phyloP scores from a whole-genome alignment of 768 basidiomycete species.

The Suillus decipiens region DNA sequence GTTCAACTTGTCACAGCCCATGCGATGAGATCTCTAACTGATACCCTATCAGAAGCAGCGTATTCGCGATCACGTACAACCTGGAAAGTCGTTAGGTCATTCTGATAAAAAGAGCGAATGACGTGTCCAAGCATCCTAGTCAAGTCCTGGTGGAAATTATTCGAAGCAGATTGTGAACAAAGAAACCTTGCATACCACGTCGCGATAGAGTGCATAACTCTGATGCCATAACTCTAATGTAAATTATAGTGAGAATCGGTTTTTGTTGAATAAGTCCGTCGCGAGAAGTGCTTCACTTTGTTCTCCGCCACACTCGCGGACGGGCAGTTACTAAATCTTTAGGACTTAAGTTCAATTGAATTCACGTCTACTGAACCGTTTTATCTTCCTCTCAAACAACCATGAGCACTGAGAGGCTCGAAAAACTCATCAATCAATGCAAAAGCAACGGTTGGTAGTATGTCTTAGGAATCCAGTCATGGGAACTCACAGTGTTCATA shows the following conservation, averaged over 20 bases:
- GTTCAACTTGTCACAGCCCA: conserved; percentile 24
- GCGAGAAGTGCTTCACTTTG: conserved; percentile 8
- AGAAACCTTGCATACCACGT: conserved; percentile 8
- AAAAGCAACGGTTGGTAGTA: conserved; percentile 57
- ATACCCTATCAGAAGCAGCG: conserved; percentile 72
- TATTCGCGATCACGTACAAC: conserved; percentile 80
- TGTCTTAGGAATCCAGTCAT: conserved; percentile 11
- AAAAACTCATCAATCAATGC: conserved; percentile 64
- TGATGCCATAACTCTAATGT: not conserved
- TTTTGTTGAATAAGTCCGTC: conserved; percentile 5
- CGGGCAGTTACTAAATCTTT: conserved; percentile 14
- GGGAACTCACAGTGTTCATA: conserved; percentile 31
- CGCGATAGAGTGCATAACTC: not conserved
- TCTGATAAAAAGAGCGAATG: conserved; percentile 62
- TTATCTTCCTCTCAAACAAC: conserved; percentile 23
- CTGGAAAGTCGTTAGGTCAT: conserved; percentile 82
- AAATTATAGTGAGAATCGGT: conserved; percentile 4
- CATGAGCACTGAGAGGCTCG: conserved; percentile 60
- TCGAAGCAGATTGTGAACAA: conserved; percentile 2
- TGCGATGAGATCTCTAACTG: conserved; percentile 9
- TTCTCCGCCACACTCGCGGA: conserved; percentile 23
- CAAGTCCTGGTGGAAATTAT: not conserved
- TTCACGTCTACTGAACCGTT: conserved; percentile 13
- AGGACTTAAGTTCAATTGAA: conserved; percentile 16
- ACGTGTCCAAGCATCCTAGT: not conserved